These are phyloP conservation scores for Moelleriella libera DNA, from an alignment of 2,329 filamentous ascomycete genomes.

Conservation along the genomic window DNA sequence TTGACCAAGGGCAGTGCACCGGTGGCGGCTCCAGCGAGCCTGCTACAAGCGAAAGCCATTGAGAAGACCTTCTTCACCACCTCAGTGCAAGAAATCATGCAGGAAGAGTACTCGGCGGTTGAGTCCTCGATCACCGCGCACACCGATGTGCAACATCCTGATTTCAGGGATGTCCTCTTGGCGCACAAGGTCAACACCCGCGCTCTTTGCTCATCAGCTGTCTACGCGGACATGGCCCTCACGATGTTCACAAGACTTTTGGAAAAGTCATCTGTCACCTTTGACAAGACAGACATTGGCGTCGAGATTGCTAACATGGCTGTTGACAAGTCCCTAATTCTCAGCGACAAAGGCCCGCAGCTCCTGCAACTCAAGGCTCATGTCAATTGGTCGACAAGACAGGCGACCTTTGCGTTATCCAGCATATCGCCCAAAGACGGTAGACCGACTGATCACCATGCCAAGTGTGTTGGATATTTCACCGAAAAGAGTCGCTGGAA, in stretches of 20 bases:
- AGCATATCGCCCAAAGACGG: slow-evolving; percentile 8
- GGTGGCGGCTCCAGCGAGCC: neutral
- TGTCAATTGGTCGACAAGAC: slow-evolving; percentile 6
- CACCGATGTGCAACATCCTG: neutral
- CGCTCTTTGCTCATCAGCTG: slow-evolving; percentile 4
- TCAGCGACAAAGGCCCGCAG: slow-evolving; percentile 5
- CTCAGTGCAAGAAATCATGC: neutral
- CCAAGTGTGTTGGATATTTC: slow-evolving; percentile 5
- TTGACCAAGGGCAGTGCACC: slow-evolving; percentile 40
- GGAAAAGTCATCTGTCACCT: slow-evolving; percentile 3
- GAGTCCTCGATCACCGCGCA: neutral
- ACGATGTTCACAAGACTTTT: slow-evolving; percentile 6
- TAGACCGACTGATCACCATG: slow-evolving; percentile 6
- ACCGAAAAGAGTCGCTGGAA: neutral
- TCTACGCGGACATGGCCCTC: slow-evolving; percentile 8
- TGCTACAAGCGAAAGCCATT: neutral
- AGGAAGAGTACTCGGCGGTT: neutral
- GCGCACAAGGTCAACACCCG: neutral
- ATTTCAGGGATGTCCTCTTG: neutral
- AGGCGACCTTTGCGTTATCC: slow-evolving; percentile 8
- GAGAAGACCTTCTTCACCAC: neutral
- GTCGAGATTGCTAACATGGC: slow-evolving; percentile 9
- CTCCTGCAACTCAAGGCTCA: slow-evolving; percentile 7
- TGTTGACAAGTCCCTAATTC: slow-evolving; percentile 9
- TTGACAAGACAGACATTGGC: slow-evolving; percentile 2